Base-by-base conservation (phyloP, 2,329 filamentous ascomycete genomes). In the Mariannaea sp. region DNA sequence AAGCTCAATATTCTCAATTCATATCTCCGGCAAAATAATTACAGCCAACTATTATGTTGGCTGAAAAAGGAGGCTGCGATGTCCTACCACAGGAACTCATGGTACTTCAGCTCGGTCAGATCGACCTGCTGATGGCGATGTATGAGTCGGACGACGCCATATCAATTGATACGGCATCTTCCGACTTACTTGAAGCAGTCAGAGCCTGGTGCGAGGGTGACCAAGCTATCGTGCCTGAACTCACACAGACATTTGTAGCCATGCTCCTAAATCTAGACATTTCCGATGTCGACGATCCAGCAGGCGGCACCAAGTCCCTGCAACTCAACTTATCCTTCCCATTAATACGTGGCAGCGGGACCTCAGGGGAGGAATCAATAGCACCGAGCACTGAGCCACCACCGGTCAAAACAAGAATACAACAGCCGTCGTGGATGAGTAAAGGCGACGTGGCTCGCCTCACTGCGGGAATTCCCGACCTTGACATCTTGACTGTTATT, bases 71-170 rank as follows among this genome's bases (percentile, higher is more conserved):
- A 1, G 5, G 5, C 2, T 30, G 32, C 10, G 52, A 30, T 56
- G 49, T 43, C 2, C 61, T 80, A 7, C 70, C 77, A 0, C 61
- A 62, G n/a, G 77, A 80, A 7, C 57, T 79, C 2, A 70, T 80
- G 61, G 75, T 77, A 53, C 68, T 75, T 10, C 78, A 80, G 64
- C 64, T 81, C 9, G 75, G 73, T 1, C 77, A 76, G 48, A 70
- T 81, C 27, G 79, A 82, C 44, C 75, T 82, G n/a, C 65, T 82
- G 3, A 66, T 71, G 58, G 78, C 79, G 8, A 82, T 82, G 80
- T 82, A 79, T 54, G 72, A 74, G 1, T 60, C 65, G 0, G 70
- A 75, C 10, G 66, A 70, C n/a, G 70, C 68, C 5, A 61, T 74
- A 1, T 45, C 53, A 0, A 58, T 74, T 4, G 67, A 68, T 17